Base-by-base conservation (phyloP, 257 asterid genomes). In the Solanum sparsipilum region DNA sequence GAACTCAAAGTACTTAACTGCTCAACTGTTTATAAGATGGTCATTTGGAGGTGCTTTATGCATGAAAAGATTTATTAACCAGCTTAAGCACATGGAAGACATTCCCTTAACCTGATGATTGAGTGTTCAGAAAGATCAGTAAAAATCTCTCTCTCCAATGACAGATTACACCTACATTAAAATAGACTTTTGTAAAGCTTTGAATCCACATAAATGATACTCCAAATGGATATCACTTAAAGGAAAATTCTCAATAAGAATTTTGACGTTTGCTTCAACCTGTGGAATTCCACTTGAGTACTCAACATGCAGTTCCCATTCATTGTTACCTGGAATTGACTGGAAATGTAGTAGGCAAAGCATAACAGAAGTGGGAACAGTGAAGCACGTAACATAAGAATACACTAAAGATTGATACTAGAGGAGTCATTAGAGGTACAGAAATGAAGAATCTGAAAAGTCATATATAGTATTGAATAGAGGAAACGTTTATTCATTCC, bases 71-170 rank as follows among this genome's bases (percentile, higher is more conserved):
- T 23, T 76, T 7, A 73, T 56, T 27, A 72, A 85, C 11, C 31
- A 67, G 8, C 65, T 79, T 84, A 71, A 84, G 79, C 88, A 75
- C 88, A 75, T 87, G 89, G 46, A 75, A 87, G 34, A 71, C 88
- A 87, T 88, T 86, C 35, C 73, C 60, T 38, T 58, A 73, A 82
- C 31, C 83, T 67, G 27, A 31, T 71, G 58, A 38, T 84, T 21
- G 39, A 52, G 79, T 87, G 52, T 81, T 87, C 3, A 36, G 78
- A 23, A 87, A 87, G 81, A 87, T 82, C 81, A 87, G 11, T 41
- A 35, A 7, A 75, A 84, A 11, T n/a, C 4, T 34, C 36, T 70
- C 48, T 70, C 78, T 75, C 34, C 56, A 75, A 12, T 75, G 4
- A 75, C 1, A 38, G 9, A 75, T 23, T 75, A n/a, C 83, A 36